Base-by-base conservation (phyloP, 2,329 filamentous ascomycete species). In the Endoconidiophora laricicola region DNA sequence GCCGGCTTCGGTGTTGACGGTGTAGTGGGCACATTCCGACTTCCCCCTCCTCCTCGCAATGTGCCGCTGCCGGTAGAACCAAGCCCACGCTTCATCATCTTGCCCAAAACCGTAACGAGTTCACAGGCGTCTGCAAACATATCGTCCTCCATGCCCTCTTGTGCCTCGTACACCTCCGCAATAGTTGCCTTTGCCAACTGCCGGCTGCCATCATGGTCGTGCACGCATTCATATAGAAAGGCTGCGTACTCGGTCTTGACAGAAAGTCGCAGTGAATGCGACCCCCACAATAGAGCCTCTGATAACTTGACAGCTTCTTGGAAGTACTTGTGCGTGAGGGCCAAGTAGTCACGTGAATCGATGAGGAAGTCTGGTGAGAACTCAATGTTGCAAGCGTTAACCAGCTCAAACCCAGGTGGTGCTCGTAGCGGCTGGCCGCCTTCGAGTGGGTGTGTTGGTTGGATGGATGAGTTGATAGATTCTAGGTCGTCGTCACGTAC, bases 91-190 rank as follows among this genome's bases (percentile, higher is more conserved):
- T 83, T 88, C 74, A 88, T 86, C 80, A 95, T 91, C 59, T 81
- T 85, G 5, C 86, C 86, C 1, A 96, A 65, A 0, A 91, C 80
- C 1, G 83, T 82, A 6, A 96, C 88, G 10, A 95, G 72, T 59
- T 90, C 83, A 52, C 86, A 87, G 0, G 88, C 86, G 62, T 96
- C 91, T 56, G 83, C 78, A 61, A 95, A 98, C 70, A 91, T 93
- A 57, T 93, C 86, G 59, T 96, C 88, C 53, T 93, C 86, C 78
- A 96, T 90, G 18, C 85, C 86, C 63, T 95, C 88, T 48, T 83
- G 79, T 1, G 87, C 86, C 52, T 87, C 83, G 61, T 95, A 95
- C 1, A 95, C 90, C 58, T 94, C 86, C 40, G 83, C 75, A 54
- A 96, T 91, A 2, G 88, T 86, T 37, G 80, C 74, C 58, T 85